Percentiles rank a stretch among this genome's conserved stretches.
Evolutionary conservation across 164 flowering plant species (phyloP).

Genomic region (Santalum album): DNA sequence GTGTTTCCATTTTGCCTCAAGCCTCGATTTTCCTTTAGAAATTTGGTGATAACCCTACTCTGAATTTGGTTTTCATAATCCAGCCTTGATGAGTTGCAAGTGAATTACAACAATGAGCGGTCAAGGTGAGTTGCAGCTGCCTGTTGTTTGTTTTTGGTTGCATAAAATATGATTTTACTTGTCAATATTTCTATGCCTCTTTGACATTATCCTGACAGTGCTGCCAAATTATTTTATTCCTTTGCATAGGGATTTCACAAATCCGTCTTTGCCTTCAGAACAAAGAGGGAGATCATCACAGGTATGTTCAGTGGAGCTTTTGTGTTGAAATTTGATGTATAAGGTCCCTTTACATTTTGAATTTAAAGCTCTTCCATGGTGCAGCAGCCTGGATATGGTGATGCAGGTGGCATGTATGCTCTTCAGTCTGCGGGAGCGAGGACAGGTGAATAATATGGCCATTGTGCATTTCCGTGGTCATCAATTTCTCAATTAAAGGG

Average conservation of each 20-base stretch:
- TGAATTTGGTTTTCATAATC: conserved; percentile 8
- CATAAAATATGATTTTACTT: not conserved
- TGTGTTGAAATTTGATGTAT: not conserved
- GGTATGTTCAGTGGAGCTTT: conserved; percentile 25
- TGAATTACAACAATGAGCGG: conserved; percentile 90
- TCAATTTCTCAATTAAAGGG: no score
- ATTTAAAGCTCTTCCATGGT: conserved; percentile 6
- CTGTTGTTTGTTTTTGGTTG: not conserved
- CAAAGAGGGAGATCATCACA: conserved; percentile 84
- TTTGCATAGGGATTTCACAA: conserved; percentile 66
- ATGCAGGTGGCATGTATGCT: conserved; percentile 55
- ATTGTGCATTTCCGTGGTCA: no score
- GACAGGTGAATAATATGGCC: no score
- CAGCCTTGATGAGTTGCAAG: conserved; percentile 96
- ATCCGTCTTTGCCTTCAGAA: conserved; percentile 84
- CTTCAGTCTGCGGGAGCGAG: conserved; percentile 41
- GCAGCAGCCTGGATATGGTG: conserved; percentile 67
- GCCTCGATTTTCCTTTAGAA: not conserved
- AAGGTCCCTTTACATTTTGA: not conserved
- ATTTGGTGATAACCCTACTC: not conserved
- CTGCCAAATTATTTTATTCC: not conserved
- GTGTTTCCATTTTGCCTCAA: not conserved
- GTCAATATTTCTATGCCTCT: not conserved
- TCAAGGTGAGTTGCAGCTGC: conserved; percentile 55
- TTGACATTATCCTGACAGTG: not conserved